phyloP scores from a whole-genome alignment of 306 rosid species.

The Dalbergia cochinchinensis region DNA sequence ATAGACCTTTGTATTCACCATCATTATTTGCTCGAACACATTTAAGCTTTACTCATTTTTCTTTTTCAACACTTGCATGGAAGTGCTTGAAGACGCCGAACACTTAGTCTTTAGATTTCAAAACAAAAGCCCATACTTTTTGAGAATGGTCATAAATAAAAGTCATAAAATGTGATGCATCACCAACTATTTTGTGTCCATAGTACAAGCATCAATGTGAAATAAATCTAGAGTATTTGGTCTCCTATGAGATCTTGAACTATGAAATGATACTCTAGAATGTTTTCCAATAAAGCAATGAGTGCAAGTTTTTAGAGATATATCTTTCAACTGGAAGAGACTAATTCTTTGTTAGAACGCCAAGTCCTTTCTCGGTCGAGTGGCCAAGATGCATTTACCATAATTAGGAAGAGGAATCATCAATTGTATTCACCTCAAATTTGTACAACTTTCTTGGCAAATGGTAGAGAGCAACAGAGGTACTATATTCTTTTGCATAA shows the following conservation, averaged over 20 bases:
- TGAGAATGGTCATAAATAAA: constrained; percentile 5
- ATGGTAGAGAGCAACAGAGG: neutral
- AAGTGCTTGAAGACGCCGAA: neutral
- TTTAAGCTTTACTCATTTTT: neutral
- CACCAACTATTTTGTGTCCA: neutral
- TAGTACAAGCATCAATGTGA: neutral
- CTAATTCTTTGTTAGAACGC: too few species aligned
- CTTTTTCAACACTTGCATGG: constrained; percentile 12
- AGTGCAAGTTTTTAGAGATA: neutral
- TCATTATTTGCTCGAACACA: neutral
- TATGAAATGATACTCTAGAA: neutral
- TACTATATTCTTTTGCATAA: neutral
- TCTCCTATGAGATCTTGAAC: neutral
- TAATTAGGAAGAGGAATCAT: neutral
- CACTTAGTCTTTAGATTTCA: neutral
- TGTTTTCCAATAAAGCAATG: neutral
- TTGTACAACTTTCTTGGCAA: neutral
- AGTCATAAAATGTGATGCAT: neutral
- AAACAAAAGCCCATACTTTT: neutral
- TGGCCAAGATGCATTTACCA: neutral
- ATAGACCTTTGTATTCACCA: neutral
- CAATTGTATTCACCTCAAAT: neutral
- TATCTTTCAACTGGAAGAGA: neutral
- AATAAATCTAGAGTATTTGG: neutral
- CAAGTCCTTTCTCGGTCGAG: too few species aligned